Evolutionary conservation across 176 grass and related monocot species (phyloP), one percentile per base, ranked within the genome.

Genomic region (Elaeis guineensis): DNA sequence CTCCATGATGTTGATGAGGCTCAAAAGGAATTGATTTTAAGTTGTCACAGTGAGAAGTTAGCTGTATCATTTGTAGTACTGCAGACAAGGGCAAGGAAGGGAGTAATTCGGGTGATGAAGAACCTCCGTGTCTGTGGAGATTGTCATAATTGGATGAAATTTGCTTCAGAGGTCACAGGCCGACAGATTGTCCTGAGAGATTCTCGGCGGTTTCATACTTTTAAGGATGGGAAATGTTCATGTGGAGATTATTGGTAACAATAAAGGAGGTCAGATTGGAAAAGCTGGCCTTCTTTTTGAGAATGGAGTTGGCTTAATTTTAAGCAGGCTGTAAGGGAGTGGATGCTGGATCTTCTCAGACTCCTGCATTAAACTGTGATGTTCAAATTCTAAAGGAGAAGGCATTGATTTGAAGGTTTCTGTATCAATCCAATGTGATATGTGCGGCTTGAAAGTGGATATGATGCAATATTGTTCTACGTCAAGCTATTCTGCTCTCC

Each of bases 111-210:
- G 18, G 67, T 70, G 67, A 49, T 70, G 16, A 70, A 70, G 54
- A 70, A 70, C 49, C 55, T 70, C 16, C 54, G 67, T 5, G 67
- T 70, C 0, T 70, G 54, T 26, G 55, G 32, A 30, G 67, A 70
- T 49, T 70, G 67, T 25, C 67, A 70, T 59, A 50, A 49, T 5
- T 70, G 54, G 55, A 59, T 70, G 55, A 70, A 70, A 53, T 70
- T 58, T 70, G 55, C 30, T 49, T 50, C 54, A 22, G 6, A 59
- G 39, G 20, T 59, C 2, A 32, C 57, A 50, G 54, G 19, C 5
- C 0, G 35, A 17, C 35, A 70, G 21, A 59, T 58, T 19, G 17
- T 70, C 17, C 19, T 58, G 35, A 44, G 67, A 58, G 67, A 70
- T 59, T 70, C 67, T 1, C 25, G 66, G 48, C 25, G 66, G 26